Evolutionary conservation across 441 rosid genomes (phyloP).

Genomic region (Populus trichocarpa): DNA sequence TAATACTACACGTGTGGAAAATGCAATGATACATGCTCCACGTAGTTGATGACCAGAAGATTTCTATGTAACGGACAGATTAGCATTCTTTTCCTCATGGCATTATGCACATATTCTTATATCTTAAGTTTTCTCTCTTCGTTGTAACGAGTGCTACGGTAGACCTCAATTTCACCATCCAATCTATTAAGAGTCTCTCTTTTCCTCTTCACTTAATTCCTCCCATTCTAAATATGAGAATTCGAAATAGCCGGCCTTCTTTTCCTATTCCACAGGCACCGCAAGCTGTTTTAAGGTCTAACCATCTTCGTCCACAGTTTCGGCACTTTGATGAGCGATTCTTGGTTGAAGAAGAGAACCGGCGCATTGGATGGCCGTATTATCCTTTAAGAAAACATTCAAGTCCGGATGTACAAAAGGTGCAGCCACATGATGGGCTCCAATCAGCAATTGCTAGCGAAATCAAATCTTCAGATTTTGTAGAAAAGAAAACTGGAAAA

Average conservation of each 20-base stretch:
- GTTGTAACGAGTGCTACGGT: not conserved
- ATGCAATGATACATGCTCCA: conserved; percentile 28
- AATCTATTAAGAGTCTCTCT: not conserved
- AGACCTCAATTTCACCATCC: not conserved
- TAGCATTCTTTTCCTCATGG: conserved; percentile 1
- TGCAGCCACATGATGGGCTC: not conserved
- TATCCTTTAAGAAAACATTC: conserved; percentile 8
- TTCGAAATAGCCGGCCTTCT: conserved; percentile 24
- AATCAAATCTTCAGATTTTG: not conserved
- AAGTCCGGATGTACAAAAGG: conserved; percentile 3
- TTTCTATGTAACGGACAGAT: conserved; percentile 20
- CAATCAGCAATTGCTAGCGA: not conserved
- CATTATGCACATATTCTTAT: not conserved
- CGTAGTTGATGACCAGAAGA: conserved; percentile 16
- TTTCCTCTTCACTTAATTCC: conserved; percentile 7
- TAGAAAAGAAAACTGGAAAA: conserved; percentile 8
- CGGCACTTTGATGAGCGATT: conserved; percentile 15
- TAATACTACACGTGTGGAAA: conserved; percentile 24
- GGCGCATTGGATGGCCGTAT: conserved; percentile 26
- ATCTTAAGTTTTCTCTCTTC: not conserved
- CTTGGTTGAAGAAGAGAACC: conserved; percentile 26
- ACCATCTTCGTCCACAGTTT: not conserved
- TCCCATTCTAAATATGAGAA: conserved; percentile 26
- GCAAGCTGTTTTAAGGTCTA: conserved; percentile 3
- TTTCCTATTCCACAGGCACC: conserved; percentile 15